Percentiles rank a stretch among this genome's conserved stretches.
Conservation (phyloP, 495 filamentous ascomycete genomes). For the Ascobolus immersus region DNA sequence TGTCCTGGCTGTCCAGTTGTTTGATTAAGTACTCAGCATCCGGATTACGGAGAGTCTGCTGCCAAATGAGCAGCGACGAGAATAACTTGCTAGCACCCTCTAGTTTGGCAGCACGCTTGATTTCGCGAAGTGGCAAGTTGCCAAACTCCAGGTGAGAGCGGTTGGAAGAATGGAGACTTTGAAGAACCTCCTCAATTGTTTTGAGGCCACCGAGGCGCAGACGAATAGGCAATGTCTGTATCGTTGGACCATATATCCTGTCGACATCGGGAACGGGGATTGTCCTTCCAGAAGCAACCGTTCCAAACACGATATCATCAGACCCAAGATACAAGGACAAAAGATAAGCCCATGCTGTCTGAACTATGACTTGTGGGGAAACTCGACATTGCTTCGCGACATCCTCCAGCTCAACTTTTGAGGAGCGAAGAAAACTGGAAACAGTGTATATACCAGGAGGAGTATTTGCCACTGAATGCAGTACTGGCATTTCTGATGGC, state of each 20-base stretch:
- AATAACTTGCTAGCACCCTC: conserved; percentile 34
- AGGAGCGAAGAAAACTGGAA: conserved; percentile 6
- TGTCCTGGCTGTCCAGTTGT: conserved; percentile 31
- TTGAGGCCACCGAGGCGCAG: conserved; percentile 21
- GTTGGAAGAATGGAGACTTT: conserved; percentile 32
- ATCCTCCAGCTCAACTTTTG: conserved; percentile 10
- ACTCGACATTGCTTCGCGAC: conserved; percentile 13
- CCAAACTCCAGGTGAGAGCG: conserved; percentile 32
- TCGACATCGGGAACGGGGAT: conserved; percentile 39
- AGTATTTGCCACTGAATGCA: too few species aligned
- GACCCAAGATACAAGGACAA: conserved; percentile 33
- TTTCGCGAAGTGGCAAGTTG: conserved; percentile 34
- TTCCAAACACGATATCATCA: conserved; percentile 47
- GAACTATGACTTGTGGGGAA: conserved; percentile 38
- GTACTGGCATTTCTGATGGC: too few species aligned
- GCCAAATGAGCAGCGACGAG: conserved; percentile 52
- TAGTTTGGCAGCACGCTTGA: too few species aligned
- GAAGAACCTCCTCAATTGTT: conserved; percentile 31
- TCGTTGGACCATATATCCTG: conserved; percentile 43
- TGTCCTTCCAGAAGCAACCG: conserved; percentile 49
- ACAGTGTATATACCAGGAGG: conserved; percentile 4
- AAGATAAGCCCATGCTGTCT: conserved; percentile 41
- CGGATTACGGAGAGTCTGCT: conserved; percentile 32
- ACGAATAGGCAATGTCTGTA: conserved; percentile 41
- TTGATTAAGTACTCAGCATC: conserved; percentile 16